A percentile compares a stretch with the other conserved stretches of the same genome.
These are phyloP conservation scores for Calocybe cyanea DNA, from an alignment of 768 basidiomycete genomes.

Conservation along the genomic window DNA sequence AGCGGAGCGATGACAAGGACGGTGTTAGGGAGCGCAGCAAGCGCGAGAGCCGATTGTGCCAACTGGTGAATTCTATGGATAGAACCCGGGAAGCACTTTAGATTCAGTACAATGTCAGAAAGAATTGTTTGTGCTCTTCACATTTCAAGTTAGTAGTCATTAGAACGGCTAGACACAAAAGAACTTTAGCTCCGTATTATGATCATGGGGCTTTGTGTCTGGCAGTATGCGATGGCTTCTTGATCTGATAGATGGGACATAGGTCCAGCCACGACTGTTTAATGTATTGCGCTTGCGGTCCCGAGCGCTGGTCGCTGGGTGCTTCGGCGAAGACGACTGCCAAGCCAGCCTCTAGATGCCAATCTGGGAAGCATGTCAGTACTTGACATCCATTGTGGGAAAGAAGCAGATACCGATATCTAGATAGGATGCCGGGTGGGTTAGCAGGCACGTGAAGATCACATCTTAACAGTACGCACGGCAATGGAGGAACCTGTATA, in stretches of 20 bases:
- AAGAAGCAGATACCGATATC: not conserved
- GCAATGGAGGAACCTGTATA: not conserved
- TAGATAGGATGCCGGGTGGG: not conserved
- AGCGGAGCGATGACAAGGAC: no score
- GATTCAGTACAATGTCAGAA: no score
- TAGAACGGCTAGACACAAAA: no score
- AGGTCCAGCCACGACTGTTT: conserved; percentile 29
- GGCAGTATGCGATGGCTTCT: no score
- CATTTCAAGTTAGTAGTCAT: no score
- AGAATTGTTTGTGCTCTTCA: no score
- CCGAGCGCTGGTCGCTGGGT: not conserved
- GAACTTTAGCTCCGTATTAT: no score
- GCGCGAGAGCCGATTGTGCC: no score
- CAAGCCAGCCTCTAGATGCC: conserved; percentile 11
- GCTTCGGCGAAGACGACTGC: not conserved
- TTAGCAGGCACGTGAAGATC: not conserved
- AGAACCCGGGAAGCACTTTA: no score
- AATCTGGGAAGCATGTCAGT: not conserved
- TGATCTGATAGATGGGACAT: conserved; percentile 33
- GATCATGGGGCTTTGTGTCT: no score
- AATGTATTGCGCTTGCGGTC: not conserved
- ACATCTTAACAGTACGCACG: not conserved
- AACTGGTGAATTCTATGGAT: no score
- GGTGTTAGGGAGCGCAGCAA: no score
- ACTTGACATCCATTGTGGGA: not conserved